Evolutionary conservation across 495 filamentous ascomycete genomes (phyloP), one percentile per base, ranked within the genome.

Genomic region (Alectoria sarmentosa): DNA sequence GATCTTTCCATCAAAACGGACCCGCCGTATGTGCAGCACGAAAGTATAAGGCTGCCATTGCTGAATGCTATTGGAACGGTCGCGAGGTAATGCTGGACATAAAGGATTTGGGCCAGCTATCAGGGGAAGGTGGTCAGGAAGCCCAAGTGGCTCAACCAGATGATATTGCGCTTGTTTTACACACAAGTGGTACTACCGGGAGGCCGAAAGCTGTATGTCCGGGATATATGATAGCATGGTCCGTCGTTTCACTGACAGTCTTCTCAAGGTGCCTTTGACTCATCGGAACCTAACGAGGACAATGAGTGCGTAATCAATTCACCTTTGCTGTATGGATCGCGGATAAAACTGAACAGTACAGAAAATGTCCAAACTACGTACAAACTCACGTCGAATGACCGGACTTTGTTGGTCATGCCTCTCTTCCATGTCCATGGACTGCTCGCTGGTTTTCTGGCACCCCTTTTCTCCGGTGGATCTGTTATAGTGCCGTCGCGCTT

Each of bases 361-460:
- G 82, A 75, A 65, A 93, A 93, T 75, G 90, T 93, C 69, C 79
- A 86, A 67, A 74, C 78, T 19, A 94, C 90, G 4, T 92, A 92
- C 74, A 72, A 84, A 59, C 80, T 94, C 60, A 83, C 83, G 4
- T 73, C 82, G 32, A 60, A 76, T 37, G 90, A 93, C 74, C 82
- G 89, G 39, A 93, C 90, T 42, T 84, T 90, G 75, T 81, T 95
- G n/a, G 90, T 95, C 56, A 95, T 93, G 90, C 90, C 90, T 13
- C 80, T 95, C 5, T 93, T 93, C 80, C 90, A 95, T 75, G 90
- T 95, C 63, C 90, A 92, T 73, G 90, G 90, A 32, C 81, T 95
- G 4, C 80, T 92, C 7, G 91, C 90, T 44, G 88, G 84, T 32
- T 86, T 93, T 67, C 79, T 95, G 11, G 88, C 89, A 10, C 88